Base-by-base conservation (phyloP, 768 basidiomycete genomes). In the Tylopilus subfusipes region DNA sequence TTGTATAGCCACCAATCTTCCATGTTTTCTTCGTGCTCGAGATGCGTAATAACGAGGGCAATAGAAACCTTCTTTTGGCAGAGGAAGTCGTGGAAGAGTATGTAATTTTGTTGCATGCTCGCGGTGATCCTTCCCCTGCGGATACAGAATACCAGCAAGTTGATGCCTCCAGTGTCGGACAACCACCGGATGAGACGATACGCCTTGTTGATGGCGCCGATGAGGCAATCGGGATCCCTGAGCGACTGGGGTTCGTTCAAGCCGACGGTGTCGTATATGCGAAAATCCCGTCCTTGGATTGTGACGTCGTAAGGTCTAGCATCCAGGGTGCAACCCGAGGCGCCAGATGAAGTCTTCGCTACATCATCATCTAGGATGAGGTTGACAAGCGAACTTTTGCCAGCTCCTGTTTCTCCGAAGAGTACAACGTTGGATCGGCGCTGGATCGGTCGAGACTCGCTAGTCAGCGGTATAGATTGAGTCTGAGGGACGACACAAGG, bases 351-450 rank as follows among this genome's bases (percentile, higher is more conserved):
- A 2, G 62, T 63, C 5, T 2, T 39, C 1, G 76, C 75, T 16
- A 53, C 49, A 6, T 60, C 63, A 16, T 5, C 53, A 4, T 68
- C 53, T 1, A 60, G 44, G 34, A 79, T 57, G 66, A 78, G 71
- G 58, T 78, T 79, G 53, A 77, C 58, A 14, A 78, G 56, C 1
- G 75, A 75, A 52, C 76, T 78, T 55, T 79, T 78, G 1, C 73
- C 72, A 9, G 59, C 60, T 5, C 69, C 68, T 42, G 60, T 56
- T 56, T 71, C 69, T 21, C 68, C 69, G 13, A 69, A 69, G 46
- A 69, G 56, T 9, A 69, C 63, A 0, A 69, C 45, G 30, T 67
- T 71, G 39, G 44, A 54, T 53, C 59, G 54, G 31, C 22, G 57
- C 48, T 51, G 57, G 12, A 59, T 49, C 19, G 33, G 43, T 14